Evolutionary conservation across 2,329 filamentous ascomycete species (phyloP), one percentile per base, ranked within the genome.

Genomic region (Helicocarpus griseus): DNA sequence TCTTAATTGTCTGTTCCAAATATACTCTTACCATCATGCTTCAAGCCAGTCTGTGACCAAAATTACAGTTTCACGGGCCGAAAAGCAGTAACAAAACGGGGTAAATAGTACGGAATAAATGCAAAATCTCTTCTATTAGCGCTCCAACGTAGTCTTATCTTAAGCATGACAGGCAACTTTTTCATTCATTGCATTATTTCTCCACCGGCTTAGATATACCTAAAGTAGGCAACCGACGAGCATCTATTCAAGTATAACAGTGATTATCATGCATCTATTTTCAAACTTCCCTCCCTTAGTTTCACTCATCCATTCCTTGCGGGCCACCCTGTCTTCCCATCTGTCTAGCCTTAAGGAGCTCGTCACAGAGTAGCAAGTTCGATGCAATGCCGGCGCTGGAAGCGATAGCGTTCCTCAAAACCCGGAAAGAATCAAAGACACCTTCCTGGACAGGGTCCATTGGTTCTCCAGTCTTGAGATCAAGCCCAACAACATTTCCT

Each of bases 271-370:
- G 31, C 29, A 47, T 36, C 21, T 47, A 47, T 47, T 47, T 36
- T 19, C 13, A 13, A 17, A 8, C 19, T n/a, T 36, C 26, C 14
- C 19, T 21, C 29, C 19, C 13, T 35, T 22, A 47, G 9, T 6
- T 35, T 67, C 67, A 69, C 61, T 71, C 66, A 35, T 71, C 70
- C 65, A 67, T 69, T 48, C 67, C 69, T 50, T 64, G 69, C 51
- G 72, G 72, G 40, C 65, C 70, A 51, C 68, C 63, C 48, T 66
- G 61, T 58, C 65, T 68, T 50, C 69, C 85, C 93, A 98, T 98
- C 76, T 98, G 91, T 68, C 93, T 81, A 55, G 93, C 93, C 79
- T 98, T 98, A 63, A 98, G 77, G 76, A 98, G 79, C 77, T 98
- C 93, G 65, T 98, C 93, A 65, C 93, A 98, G 47, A 98, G 79